Base-by-base conservation (phyloP, 306 rosid genomes). In the Delonix regia region DNA sequence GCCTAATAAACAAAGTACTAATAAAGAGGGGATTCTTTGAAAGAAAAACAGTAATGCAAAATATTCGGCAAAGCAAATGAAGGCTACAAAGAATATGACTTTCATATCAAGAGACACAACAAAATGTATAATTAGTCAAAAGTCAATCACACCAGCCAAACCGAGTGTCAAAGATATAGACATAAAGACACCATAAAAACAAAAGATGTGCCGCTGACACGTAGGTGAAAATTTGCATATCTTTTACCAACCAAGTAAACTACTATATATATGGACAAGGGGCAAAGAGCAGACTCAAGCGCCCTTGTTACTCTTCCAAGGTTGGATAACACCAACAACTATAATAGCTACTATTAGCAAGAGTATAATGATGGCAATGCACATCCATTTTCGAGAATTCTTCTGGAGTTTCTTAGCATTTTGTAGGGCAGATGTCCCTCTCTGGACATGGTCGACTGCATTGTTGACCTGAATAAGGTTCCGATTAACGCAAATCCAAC, bases 331-430 rank as follows among this genome's bases (percentile, higher is more conserved):
- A 42, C 93, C 89, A 18, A 87, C 83, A 70, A 94, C 94, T 88
- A 87, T 65, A 53, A 91, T 63, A 52, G 97, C 92, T 69, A 94
- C 86, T 79, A 94, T 82, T 63, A 94, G 1, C 79, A 94, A 84
- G 52, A 94, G 92, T 83, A 91, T 85, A 45, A 90, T 78, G 80
- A 94, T 88, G 77, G 93, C 93, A 84, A 94, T 86, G 85, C 97
- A 94, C 93, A 66, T 92, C 90, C 93, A 90, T 90, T 91, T 94
- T 87, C 97, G 85, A 61, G 94, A 88, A 56, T 82, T 87, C 91
- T 81, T 94, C 94, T 88, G 97, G 14, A 86, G 91, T 94, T 88
- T 90, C 97, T 90, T 92, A 87, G 94, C 97, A 80, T 64, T 89
- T 87, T 89, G 91, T 80, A 92, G 93, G 51, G 85, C 91, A 66